phyloP scores from a whole-genome alignment of 305 asterid species.

The Solanum chacoense region DNA sequence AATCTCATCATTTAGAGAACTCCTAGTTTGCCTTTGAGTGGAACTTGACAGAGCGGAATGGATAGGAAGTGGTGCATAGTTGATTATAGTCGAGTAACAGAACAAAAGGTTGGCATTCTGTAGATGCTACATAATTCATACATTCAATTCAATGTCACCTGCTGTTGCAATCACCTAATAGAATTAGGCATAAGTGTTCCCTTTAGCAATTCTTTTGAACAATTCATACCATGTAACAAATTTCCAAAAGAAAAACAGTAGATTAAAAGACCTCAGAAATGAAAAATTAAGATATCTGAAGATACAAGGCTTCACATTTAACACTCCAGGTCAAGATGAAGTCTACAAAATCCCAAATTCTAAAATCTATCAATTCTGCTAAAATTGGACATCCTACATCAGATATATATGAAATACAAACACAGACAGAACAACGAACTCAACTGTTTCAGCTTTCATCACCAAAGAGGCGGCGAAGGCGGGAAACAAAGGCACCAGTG shows the following conservation, averaged over 20 bases:
- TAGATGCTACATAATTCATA: neutral
- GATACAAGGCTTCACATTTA: neutral
- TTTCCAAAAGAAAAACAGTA: neutral
- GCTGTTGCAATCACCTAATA: neutral
- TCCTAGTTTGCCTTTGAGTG: neutral
- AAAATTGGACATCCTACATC: neutral
- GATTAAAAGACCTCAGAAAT: neutral
- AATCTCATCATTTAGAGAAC: neutral
- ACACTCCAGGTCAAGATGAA: no score
- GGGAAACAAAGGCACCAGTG: constrained; percentile 59
- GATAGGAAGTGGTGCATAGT: neutral
- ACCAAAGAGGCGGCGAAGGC: constrained; percentile 61
- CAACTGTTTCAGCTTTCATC: constrained; percentile 31
- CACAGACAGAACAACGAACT: neutral
- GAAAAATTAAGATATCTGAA: neutral
- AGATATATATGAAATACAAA: neutral
- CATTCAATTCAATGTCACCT: neutral
- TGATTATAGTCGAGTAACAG: neutral
- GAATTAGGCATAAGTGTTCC: neutral
- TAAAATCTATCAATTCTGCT: neutral
- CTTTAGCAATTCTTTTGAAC: neutral
- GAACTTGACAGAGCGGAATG: neutral
- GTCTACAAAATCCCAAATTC: neutral
- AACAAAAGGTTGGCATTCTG: neutral
- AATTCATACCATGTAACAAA: neutral